These are phyloP conservation scores for Colletotrichum graminicola DNA, from an alignment of 2,329 filamentous ascomycete species.

Conservation along the genomic window DNA sequence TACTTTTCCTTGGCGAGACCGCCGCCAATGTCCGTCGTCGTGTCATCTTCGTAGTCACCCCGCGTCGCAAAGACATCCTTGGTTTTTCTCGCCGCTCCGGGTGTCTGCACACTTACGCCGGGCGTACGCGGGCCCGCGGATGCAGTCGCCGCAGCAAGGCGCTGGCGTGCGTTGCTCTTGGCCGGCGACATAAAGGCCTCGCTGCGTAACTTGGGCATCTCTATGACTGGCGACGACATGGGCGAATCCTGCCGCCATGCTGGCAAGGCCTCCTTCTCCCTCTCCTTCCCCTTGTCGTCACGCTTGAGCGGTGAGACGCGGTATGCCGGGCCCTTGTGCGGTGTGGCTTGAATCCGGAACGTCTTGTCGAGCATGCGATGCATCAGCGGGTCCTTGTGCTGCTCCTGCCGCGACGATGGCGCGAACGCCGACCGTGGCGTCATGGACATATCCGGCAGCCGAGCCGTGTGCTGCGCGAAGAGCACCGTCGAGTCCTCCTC, in stretches of 20 bases:
- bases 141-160: conserved; percentile 56
- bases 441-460: conserved; percentile 72
- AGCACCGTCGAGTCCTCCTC: conserved; percentile 62
- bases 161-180: conserved; percentile 58
- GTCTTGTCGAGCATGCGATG: conserved; percentile 96
- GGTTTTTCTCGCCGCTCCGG: conserved; percentile 65
- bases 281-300: conserved; percentile 46
- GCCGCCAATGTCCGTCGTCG: conserved; percentile 41
- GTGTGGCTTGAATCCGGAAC: conserved; percentile 93
- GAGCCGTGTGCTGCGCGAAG: conserved; percentile 65
- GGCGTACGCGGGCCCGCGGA: conserved; percentile 73
- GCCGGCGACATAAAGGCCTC: conserved; percentile 87
- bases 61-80: conserved; percentile 60
- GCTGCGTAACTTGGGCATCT: conserved; percentile 84
- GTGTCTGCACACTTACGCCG: conserved; percentile 88
- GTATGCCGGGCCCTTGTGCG: conserved; percentile 68
- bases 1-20: conserved; percentile 54
- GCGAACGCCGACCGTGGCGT: conserved; percentile 59
- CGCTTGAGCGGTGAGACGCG: conserved; percentile 61
- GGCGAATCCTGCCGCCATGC: conserved; percentile 68
- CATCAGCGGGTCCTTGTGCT: conserved; percentile 79
- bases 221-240: conserved; percentile 81
- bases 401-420: conserved; percentile 60
- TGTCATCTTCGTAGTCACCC: conserved; percentile 44
- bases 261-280: conserved; percentile 51